Evolutionary conservation across 2,329 filamentous ascomycete species (phyloP).

Genomic region (Talaromyces sp.): DNA sequence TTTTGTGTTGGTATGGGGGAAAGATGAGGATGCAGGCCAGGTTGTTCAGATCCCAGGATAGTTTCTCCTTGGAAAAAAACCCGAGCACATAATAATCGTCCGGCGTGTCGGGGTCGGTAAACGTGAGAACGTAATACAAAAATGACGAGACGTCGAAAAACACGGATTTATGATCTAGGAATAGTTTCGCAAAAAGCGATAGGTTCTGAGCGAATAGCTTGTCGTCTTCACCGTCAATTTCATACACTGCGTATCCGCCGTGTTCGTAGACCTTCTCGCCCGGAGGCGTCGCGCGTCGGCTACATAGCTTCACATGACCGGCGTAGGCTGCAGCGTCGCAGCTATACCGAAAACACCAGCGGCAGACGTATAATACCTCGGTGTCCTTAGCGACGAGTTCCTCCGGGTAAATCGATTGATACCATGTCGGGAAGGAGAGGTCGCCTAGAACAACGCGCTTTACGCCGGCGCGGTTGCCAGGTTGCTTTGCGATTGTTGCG

Average conservation of each 20-base stretch:
- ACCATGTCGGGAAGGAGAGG: slow-evolving; percentile 84
- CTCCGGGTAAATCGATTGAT: slow-evolving; percentile 83
- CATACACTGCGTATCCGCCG: slow-evolving; percentile 81
- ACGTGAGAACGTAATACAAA: slow-evolving; percentile 87
- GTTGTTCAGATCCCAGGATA: slow-evolving; percentile 98
- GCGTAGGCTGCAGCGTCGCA: slow-evolving; percentile 38
- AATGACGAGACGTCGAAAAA: slow-evolving; percentile 96
- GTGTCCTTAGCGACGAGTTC: slow-evolving; percentile 53
- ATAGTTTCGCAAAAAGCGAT: slow-evolving; percentile 93
- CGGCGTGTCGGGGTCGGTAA: slow-evolving; percentile 54
- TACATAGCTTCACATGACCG: slow-evolving; percentile 50
- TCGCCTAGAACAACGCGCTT: slow-evolving; percentile 82
- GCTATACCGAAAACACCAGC: slow-evolving; percentile 91
- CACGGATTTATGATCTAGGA: slow-evolving; percentile 96
- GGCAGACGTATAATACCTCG: slow-evolving; percentile 77
- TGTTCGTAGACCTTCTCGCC: slow-evolving; percentile 74
- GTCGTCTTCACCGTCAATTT: slow-evolving; percentile 85
- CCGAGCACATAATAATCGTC: slow-evolving; percentile 65
- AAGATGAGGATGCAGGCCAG: slow-evolving; percentile 94
- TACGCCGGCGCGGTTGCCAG: slow-evolving; percentile 66
- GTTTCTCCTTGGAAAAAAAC: slow-evolving; percentile 99
- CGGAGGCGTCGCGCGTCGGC: slow-evolving; percentile 53
- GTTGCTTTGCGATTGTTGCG: slow-evolving; percentile 16
- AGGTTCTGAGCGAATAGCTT: slow-evolving; percentile 93
- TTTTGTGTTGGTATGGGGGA: slow-evolving; percentile 89